These are phyloP conservation scores for Mycena sp. DNA, from an alignment of 1,284 basidiomycete genomes.

Conservation along the genomic window DNA sequence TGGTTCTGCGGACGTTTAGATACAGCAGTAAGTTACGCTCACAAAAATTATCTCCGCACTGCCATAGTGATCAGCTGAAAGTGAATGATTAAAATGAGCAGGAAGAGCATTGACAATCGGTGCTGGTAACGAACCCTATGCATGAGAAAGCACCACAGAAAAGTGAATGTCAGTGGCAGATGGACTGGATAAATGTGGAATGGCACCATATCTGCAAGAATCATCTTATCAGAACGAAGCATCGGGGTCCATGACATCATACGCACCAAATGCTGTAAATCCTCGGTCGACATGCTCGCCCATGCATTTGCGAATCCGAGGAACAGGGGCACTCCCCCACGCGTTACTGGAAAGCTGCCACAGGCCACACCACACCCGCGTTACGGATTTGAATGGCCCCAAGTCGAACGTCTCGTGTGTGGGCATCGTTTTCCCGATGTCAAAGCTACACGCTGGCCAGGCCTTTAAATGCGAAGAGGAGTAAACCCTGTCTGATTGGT, in stretches of 20 bases:
- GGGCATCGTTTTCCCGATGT: slow-evolving; percentile 2
- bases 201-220: slow-evolving; percentile 19
- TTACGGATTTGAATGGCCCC: slow-evolving; percentile 63
- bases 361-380: slow-evolving; percentile 79
- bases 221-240: not conserved
- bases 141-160: slow-evolving; percentile 35
- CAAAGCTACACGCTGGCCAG: not conserved
- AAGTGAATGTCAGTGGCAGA: slow-evolving; percentile 11
- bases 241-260: slow-evolving; percentile 14
- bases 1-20: not conserved
- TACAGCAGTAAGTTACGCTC: slow-evolving; percentile 37
- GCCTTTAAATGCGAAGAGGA: slow-evolving; percentile 3
- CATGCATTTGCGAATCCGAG: slow-evolving; percentile 76
- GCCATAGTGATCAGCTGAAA: slow-evolving; percentile 20
- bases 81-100: not conserved
- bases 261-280: slow-evolving; percentile 79
- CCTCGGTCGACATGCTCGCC: slow-evolving; percentile 68
- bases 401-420: slow-evolving; percentile 64
- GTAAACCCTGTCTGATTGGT: too few species aligned
- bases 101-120: not conserved
- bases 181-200: not conserved
- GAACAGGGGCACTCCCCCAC: slow-evolving; percentile 80
- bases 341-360: slow-evolving; percentile 87
- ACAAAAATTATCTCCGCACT: slow-evolving; percentile 83
- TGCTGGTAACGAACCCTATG: slow-evolving; percentile 3